These are phyloP conservation scores for Nicotiana undulata DNA, from an alignment of 257 asterid species.

Conservation along the genomic window DNA sequence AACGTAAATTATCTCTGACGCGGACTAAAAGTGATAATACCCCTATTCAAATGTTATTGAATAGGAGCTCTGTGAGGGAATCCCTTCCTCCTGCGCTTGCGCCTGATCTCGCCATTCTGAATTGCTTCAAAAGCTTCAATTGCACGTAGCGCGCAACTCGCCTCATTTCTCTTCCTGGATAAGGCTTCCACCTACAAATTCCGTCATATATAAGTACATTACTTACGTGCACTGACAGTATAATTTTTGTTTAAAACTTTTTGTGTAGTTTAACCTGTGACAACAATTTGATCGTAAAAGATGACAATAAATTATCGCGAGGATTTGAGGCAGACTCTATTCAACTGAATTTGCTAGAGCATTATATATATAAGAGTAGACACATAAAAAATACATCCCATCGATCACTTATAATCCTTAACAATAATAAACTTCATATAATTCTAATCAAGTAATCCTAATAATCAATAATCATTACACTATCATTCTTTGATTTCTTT, in stretches of 20 bases:
- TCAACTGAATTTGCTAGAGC: no score
- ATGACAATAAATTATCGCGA: no score
- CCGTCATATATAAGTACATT: neutral
- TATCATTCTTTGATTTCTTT: no score
- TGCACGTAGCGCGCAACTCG: neutral
- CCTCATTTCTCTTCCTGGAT: neutral
- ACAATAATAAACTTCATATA: neutral
- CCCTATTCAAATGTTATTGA: neutral
- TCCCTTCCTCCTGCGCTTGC: slow-evolving; percentile 15
- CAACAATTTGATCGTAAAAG: no score
- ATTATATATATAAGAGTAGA: no score
- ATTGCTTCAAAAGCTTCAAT: neutral
- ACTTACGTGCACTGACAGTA: no score
- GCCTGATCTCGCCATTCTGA: neutral
- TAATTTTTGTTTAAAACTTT: no score
- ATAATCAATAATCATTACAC: no score
- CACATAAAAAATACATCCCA: neutral
- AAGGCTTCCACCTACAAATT: slow-evolving; percentile 12
- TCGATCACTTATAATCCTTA: neutral
- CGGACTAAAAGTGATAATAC: no score
- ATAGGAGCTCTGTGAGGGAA: slow-evolving; percentile 18
- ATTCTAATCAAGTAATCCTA: neutral
- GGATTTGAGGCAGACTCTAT: no score
- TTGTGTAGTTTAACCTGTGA: no score
- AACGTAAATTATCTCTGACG: no score